phyloP scores from a whole-genome alignment of 78 protist species.

The Bodo saltans region DNA sequence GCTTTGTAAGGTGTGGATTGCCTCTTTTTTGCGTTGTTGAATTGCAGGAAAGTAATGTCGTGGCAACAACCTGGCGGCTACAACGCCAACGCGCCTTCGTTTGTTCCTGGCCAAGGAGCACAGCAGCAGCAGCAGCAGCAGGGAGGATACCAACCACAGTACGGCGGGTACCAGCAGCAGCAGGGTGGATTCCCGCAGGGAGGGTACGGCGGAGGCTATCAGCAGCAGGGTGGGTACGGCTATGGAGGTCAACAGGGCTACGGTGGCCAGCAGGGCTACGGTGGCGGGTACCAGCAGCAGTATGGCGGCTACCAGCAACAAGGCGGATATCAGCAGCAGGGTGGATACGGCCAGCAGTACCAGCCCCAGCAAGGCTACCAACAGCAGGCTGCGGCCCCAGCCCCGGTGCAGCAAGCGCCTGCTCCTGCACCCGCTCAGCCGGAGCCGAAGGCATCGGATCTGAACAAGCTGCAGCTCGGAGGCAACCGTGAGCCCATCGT shows the following conservation, averaged over 20 bases:
- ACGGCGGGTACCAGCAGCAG: background rate
- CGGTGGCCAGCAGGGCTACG: constrained; percentile 1
- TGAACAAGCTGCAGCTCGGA: background rate
- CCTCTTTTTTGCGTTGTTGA: too few species aligned
- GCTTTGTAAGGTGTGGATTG: too few species aligned
- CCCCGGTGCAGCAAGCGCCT: constrained; percentile 8
- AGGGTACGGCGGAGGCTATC: background rate
- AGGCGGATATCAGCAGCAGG: constrained; percentile 5
- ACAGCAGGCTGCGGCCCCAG: constrained; percentile 2
- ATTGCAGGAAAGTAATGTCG: too few species aligned
- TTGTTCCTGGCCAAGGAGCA: background rate
- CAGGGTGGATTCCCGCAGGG: background rate
- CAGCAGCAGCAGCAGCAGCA: background rate
- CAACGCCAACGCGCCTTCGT: background rate
- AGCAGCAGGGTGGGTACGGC: background rate
- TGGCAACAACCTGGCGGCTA: background rate
- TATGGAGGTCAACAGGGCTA: background rate
- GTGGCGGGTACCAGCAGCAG: constrained; percentile 3
- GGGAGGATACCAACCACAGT: background rate
- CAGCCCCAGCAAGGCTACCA: background rate
- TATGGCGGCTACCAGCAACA: background rate
- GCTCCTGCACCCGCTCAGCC: constrained; percentile 1
- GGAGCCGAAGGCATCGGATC: background rate
- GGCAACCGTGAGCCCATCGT: background rate
- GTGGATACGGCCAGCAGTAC: background rate